A percentile compares a stretch with the other conserved stretches of the same genome.
phyloP scores from a whole-genome alignment of 2,329 filamentous ascomycete species.

The Ascochyta lentis region DNA sequence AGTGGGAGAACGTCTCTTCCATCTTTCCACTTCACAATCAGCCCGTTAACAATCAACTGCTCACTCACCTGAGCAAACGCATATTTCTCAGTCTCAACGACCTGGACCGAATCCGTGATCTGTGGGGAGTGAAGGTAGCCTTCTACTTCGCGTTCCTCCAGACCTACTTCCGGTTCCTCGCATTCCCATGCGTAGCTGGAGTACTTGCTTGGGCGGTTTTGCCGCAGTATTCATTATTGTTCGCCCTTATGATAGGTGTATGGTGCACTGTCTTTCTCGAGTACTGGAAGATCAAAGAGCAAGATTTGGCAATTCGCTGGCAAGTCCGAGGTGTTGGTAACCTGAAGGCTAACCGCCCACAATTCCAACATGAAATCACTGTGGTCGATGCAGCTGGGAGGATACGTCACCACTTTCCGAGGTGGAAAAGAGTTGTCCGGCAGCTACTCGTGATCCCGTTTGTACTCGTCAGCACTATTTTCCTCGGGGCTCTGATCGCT shows the following conservation, averaged over 20 bases:
- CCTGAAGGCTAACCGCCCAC: constrained; percentile 40
- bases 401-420: constrained; percentile 35
- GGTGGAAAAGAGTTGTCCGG: constrained; percentile 38
- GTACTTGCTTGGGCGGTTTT: constrained; percentile 41
- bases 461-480: constrained; percentile 33
- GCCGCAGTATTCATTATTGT: constrained; percentile 39
- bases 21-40: constrained; percentile 83
- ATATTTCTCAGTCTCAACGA: constrained; percentile 70
- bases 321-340: constrained; percentile 39
- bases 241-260: constrained; percentile 39
- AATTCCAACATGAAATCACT: constrained; percentile 36
- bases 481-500: constrained; percentile 38
- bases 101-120: constrained; percentile 75
- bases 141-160: constrained; percentile 48
- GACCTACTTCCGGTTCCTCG: constrained; percentile 41
- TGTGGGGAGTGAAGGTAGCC: constrained; percentile 73
- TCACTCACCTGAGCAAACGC: constrained; percentile 76
- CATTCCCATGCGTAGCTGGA: constrained; percentile 40
- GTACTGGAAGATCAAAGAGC: constrained; percentile 45
- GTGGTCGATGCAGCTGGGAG: constrained; percentile 36
- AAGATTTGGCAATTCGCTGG: constrained; percentile 44
- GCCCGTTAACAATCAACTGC: constrained; percentile 75
- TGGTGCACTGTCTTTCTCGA: constrained; percentile 47
- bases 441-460: constrained; percentile 44
- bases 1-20: constrained; percentile 75